Base-by-base conservation (phyloP, 192 early-diverging fungal species). In the Rhizoclosmatium sp. region DNA sequence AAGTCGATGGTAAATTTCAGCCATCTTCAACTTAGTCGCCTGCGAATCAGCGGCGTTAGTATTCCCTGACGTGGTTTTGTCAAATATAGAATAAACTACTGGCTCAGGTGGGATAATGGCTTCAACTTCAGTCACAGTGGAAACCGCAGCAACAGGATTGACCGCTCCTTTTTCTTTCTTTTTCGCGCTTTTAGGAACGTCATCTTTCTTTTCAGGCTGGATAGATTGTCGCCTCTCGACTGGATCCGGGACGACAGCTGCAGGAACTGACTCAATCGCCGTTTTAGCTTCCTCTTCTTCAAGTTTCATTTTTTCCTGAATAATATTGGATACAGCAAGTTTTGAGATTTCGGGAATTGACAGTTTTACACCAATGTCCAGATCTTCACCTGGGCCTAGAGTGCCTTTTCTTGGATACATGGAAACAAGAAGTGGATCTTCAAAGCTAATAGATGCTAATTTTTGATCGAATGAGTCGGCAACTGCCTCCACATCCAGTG, bases 381-480 rank as follows among this genome's bases (percentile, higher is more conserved):
- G 19, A 5, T 23, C 9, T 40, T 80, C 70, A 9, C 78, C 78
- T n/a, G 79, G 79, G 10, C 54, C 65, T 2, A 80, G 19, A 12
- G 49, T 60, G 16, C 79, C 79, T n/a, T 45, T 59, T 16, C 44
- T 51, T 42, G 79, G 79, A 12, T n/a, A 39, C 9, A 80, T 54
- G n/a, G n/a, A n/a, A 10, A 80, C 49, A 3, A 65, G 71, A 48
- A 56, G n/a, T 12, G 62, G 7, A 44, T 80, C 78, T 47, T 80
- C 23, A 9, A 66, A 41, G 3, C 4, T 41, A 67, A 76, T 23
- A 51, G 64, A 31, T 23, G 47, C 21, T 19, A 76, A 48, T 39
- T 48, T 49, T 31, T 21, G 9, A 5, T 56, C 47, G 31, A n/a
- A 56, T 14, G 4, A 7, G 41, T 65, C 75, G 16, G 40, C 9